Conservation (phyloP, 2,329 filamentous ascomycete genomes). For the Phialocephala sp. region DNA sequence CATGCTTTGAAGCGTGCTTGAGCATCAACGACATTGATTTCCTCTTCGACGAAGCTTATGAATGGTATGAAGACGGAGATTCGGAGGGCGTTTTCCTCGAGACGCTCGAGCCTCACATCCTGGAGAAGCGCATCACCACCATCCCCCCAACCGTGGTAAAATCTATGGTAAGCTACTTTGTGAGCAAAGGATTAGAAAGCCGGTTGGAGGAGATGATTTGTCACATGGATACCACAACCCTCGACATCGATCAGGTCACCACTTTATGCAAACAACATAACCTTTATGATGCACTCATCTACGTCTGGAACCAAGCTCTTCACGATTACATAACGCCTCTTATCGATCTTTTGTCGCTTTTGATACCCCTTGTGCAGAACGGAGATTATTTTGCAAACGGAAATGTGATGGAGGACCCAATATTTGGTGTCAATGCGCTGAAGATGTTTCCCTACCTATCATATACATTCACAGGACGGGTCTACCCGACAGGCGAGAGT, state of each 20-base stretch:
- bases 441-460: conserved; percentile 97
- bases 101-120: conserved; percentile 84
- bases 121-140: conserved; percentile 74
- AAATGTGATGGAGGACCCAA: conserved; percentile 63
- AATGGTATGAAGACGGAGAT: conserved; percentile 82
- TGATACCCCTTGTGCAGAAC: conserved; percentile 63
- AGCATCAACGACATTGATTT: conserved; percentile 81
- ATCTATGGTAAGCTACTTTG: conserved; percentile 81
- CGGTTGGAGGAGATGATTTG: conserved; percentile 94
- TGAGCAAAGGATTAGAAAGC: conserved; percentile 73
- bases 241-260: conserved; percentile 94
- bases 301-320: conserved; percentile 94
- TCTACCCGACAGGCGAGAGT: conserved; percentile 85
- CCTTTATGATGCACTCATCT: conserved; percentile 93
- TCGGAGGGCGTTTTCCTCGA: conserved; percentile 82
- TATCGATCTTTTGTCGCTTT: conserved; percentile 78
- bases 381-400: conserved; percentile 58
- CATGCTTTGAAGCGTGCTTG: conserved; percentile 83
- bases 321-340: conserved; percentile 90
- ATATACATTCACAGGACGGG: conserved; percentile 84
- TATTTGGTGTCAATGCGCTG: conserved; percentile 72
- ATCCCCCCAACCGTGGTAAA: conserved; percentile 87
- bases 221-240: conserved; percentile 84
- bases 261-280: conserved; percentile 88
- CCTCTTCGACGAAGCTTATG: conserved; percentile 88